Evolutionary conservation across 805 yeast species (phyloP), one percentile per base, ranked within the genome.

Genomic region (Saturnispora sekii): DNA sequence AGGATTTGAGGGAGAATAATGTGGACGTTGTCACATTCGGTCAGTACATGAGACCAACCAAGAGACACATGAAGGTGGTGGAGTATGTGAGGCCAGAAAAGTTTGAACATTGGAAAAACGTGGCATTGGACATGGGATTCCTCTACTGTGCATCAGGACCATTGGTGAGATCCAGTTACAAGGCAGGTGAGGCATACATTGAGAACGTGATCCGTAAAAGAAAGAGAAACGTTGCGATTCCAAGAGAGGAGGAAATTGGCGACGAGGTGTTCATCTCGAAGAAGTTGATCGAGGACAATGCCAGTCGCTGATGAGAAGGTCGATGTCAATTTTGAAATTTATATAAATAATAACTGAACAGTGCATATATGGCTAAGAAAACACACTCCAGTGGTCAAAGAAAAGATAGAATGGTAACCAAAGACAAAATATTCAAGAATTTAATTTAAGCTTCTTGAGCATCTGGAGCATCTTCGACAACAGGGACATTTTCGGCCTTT

Each of bases 11-110:
- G 51, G 77, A 67, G 15, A 74, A 81, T 37, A 67, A 73, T 8
- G 93, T 95, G 62, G 97, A 93, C 59, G 95, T 93, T 41, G 96
- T 93, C 14, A 93, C 99, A 0, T 93, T 93, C 65, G 99, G 99
- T 32, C 99, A 93, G 66, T 93, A 93, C 64, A 93, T 93, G 97
- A 76, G 98, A 62, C 99, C 99, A 38, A 93, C 99, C 2, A 93
- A 85, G 66, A 80, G 98, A 59, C 99, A 93, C 64, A 88, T 93
- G 94, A 89, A 89, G 68, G 99, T 93, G 36, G 96, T 86, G 10
- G 97, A 90, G 54, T 93, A 93, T 57, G 77, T 93, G 15, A 83
- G 79, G 21, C 99, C 99, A 2, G 96, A 85, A 54, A 88, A 87
- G 63, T 93, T 93, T 61, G 95, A 89, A 48, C 73, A 82, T 61